Percentiles rank a stretch among this genome's conserved stretches.
phyloP scores from a whole-genome alignment of 306 rosid species.

The Lablab purpureus region DNA sequence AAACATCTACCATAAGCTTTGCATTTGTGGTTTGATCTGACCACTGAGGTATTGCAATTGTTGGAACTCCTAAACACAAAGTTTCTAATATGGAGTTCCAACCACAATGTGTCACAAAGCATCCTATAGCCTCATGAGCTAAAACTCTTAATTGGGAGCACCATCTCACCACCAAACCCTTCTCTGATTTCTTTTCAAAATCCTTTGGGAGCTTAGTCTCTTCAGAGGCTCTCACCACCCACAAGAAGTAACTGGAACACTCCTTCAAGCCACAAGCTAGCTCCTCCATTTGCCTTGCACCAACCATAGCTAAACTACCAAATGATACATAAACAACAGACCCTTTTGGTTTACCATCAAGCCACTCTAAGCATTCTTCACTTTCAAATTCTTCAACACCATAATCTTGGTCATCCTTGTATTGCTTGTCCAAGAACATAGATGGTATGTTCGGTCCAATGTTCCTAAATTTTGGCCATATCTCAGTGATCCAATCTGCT shows the following conservation, averaged over 20 bases:
- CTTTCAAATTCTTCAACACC: neutral
- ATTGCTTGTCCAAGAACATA: constrained; percentile 11
- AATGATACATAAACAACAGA: too few species aligned
- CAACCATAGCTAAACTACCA: neutral
- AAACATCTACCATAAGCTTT: constrained; percentile 11
- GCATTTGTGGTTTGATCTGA: constrained; percentile 13
- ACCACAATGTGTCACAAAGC: constrained; percentile 39
- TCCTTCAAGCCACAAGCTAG: constrained; percentile 12
- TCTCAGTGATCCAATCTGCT: neutral
- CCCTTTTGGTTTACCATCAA: constrained; percentile 12
- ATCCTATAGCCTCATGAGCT: constrained; percentile 26
- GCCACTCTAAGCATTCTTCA: constrained; percentile 35
- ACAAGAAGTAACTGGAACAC: neutral
- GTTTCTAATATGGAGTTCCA: constrained; percentile 32
- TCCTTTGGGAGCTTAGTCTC: neutral
- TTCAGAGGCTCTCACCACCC: constrained; percentile 15
- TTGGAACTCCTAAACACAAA: constrained; percentile 18
- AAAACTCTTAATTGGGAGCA: constrained; percentile 6
- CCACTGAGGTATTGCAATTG: neutral
- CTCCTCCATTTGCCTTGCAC: constrained; percentile 9
- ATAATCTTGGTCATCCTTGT: neutral
- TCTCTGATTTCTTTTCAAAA: constrained; percentile 24
- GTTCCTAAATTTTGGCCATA: constrained; percentile 17
- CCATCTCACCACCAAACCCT: constrained; percentile 9
- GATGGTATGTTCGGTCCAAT: constrained; percentile 34